Evolutionary conservation across 164 flowering plant genomes (phyloP).

Genomic region (Platanus orientalis): DNA sequence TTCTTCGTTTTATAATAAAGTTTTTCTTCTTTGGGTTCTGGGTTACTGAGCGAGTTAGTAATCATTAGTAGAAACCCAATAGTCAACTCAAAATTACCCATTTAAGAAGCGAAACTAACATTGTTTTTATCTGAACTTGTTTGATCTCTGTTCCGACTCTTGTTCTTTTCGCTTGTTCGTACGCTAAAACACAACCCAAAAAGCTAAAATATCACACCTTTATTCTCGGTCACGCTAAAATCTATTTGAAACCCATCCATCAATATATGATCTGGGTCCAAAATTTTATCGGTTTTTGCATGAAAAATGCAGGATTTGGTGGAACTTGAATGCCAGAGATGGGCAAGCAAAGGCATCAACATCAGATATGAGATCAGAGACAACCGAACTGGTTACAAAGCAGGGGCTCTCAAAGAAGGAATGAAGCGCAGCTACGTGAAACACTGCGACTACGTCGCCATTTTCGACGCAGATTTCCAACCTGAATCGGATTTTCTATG

Average conservation of each 20-base stretch:
- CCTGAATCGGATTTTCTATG: slow-evolving; percentile 75
- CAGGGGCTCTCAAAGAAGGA: slow-evolving; percentile 88
- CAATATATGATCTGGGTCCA: background rate
- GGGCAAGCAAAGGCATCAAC: slow-evolving; percentile 80
- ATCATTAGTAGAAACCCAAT: background rate
- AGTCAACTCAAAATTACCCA: background rate
- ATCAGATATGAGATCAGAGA: slow-evolving; percentile 75
- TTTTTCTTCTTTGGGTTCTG: no score
- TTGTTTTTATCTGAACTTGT: background rate
- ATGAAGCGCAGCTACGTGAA: slow-evolving; percentile 66
- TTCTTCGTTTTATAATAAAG: no score
- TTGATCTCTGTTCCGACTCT: slow-evolving; percentile 1
- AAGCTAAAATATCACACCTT: background rate
- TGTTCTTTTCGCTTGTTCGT: background rate
- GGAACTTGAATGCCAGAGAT: slow-evolving; percentile 71
- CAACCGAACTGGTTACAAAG: slow-evolving; percentile 69
- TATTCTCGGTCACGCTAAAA: background rate
- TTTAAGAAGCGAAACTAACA: background rate
- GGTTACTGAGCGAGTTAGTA: no score
- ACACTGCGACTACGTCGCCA: slow-evolving; percentile 69
- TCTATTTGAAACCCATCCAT: background rate
- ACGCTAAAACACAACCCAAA: background rate
- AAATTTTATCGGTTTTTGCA: background rate
- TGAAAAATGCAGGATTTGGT: slow-evolving; percentile 42
- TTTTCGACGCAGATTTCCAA: slow-evolving; percentile 83